Evolutionary conservation across 208 protist species (phyloP).

Genomic region (Acanthamoeba culbertsoni): DNA sequence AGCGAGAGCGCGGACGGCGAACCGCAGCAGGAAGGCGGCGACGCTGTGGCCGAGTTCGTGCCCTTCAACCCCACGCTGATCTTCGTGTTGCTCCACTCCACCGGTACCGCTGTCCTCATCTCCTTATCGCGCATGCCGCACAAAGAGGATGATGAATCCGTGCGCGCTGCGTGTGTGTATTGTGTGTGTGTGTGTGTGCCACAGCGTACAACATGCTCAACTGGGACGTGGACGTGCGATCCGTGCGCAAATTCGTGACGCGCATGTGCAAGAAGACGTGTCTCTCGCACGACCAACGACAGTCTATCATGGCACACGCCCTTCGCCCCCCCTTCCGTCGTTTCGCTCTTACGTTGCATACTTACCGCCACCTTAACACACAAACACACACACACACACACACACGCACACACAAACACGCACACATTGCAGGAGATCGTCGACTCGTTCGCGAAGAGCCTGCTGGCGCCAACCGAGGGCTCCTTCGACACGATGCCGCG

Average conservation of each 20-base stretch:
- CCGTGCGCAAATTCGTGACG: slow-evolving; percentile 37
- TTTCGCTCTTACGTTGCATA: not conserved
- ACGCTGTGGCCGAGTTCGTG: not conserved
- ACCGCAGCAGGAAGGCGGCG: not conserved
- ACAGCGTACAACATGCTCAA: slow-evolving; percentile 55
- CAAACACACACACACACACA: not conserved
- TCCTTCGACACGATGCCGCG: slow-evolving; percentile 1
- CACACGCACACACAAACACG: not conserved
- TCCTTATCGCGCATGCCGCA: too few relatives aligned
- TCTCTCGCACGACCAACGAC: slow-evolving; percentile 8
- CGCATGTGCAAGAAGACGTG: slow-evolving; percentile 53
- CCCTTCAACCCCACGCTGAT: slow-evolving; percentile 53
- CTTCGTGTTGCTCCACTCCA: slow-evolving; percentile 34
- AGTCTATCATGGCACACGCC: slow-evolving; percentile 57
- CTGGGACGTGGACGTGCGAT: slow-evolving; percentile 46
- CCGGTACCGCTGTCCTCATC: slow-evolving; percentile 5
- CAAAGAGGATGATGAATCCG: too few relatives aligned
- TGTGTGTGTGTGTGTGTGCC: not conserved
- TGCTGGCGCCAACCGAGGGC: slow-evolving; percentile 17
- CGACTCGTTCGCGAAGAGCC: slow-evolving; percentile 43
- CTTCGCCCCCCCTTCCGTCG: not conserved
- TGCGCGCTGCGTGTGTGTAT: not conserved
- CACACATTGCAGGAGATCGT: not conserved
- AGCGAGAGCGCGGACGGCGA: not conserved
- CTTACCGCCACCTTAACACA: not conserved